Percentiles rank a stretch among this genome's conserved stretches.
These are phyloP conservation scores for Vararia minispora DNA, from an alignment of 768 basidiomycete genomes.

Conservation along the genomic window DNA sequence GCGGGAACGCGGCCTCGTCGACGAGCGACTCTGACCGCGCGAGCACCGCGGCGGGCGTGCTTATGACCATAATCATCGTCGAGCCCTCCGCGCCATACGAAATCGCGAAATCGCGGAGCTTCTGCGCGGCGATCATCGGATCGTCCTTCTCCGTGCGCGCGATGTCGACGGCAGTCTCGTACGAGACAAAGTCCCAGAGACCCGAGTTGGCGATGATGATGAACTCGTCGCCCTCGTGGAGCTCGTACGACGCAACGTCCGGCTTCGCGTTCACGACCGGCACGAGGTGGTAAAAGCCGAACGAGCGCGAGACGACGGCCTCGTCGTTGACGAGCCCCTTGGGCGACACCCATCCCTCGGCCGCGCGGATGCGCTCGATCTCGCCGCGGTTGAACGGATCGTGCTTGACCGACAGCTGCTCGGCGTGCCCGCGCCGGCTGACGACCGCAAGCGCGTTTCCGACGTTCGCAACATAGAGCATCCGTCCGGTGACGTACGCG, in stretches of 20 bases:
- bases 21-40: slow-evolving; percentile 34
- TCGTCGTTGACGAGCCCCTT: slow-evolving; percentile 88
- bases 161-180: slow-evolving; percentile 94
- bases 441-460: slow-evolving; percentile 85
- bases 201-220: slow-evolving; percentile 91
- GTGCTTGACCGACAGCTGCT: slow-evolving; percentile 68
- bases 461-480: slow-evolving; percentile 81
- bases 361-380: slow-evolving; percentile 75
- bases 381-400: slow-evolving; percentile 85
- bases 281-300: slow-evolving; percentile 84
- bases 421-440: slow-evolving; percentile 63
- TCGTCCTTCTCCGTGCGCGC: slow-evolving; percentile 62
- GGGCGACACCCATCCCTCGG: slow-evolving; percentile 92
- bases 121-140: slow-evolving; percentile 90
- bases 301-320: slow-evolving; percentile 82
- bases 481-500: slow-evolving; percentile 71
- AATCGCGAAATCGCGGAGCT: slow-evolving; percentile 91
- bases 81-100: slow-evolving; percentile 91
- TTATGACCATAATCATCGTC: slow-evolving; percentile 97
- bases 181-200: slow-evolving; percentile 88
- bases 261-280: slow-evolving; percentile 89
- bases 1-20: slow-evolving; percentile 25
- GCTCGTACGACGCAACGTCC: slow-evolving; percentile 53
- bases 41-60: slow-evolving; percentile 64
- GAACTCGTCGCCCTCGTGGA: slow-evolving; percentile 86